Evolutionary conservation across 495 filamentous ascomycete species (phyloP), one percentile per base, ranked within the genome.

Genomic region (Aspergillus haitiensis): DNA sequence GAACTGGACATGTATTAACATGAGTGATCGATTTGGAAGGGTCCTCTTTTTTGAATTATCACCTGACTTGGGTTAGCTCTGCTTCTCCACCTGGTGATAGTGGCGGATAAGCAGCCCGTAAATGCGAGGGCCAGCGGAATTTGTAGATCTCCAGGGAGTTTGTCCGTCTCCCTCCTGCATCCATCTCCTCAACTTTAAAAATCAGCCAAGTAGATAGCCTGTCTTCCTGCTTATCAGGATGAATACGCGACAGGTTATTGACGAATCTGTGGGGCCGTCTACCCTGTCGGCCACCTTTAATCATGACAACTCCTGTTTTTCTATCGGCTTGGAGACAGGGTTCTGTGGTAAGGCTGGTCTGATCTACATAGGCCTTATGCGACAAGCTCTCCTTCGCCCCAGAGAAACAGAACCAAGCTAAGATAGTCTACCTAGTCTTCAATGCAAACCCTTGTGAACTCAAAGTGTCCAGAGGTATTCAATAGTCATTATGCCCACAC

Each of bases 251-350:
- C 89, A 87, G 45, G 82, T 87, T 61, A 91, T 98, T 64, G 91
- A 96, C 70, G 84, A 83, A 47, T 86, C 90, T 39, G 81, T 78
- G 39, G 83, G 84, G 42, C 88, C 91, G 6, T 83, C 86, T 64
- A 93, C 91, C 33, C 82, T 97, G 34, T 94, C 90, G 31, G 86
- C 87, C 50, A 83, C 88, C 18, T 96, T 98, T 78, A 98, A 97
- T 69, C 81, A 87, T 67, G 90, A 96, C 68, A 86, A 82, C 68
- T 91, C 84, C 58, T 92, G 88, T 68, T 98, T 98, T 76, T 85
- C 92, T 44, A 90, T 96, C 6, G 94, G 91, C 4, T 76, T 96
- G 37, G 89, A 96, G 61, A 86, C 84, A 13, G 94, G 94, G 3
- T 94, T 96, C 69, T 88, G 88, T 71, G 88, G 92, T 95, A 82